Percentiles rank a stretch among this genome's conserved stretches.
Evolutionary conservation across 2,329 filamentous ascomycete species (phyloP).

Genomic region (Colletotrichum plurivorum): DNA sequence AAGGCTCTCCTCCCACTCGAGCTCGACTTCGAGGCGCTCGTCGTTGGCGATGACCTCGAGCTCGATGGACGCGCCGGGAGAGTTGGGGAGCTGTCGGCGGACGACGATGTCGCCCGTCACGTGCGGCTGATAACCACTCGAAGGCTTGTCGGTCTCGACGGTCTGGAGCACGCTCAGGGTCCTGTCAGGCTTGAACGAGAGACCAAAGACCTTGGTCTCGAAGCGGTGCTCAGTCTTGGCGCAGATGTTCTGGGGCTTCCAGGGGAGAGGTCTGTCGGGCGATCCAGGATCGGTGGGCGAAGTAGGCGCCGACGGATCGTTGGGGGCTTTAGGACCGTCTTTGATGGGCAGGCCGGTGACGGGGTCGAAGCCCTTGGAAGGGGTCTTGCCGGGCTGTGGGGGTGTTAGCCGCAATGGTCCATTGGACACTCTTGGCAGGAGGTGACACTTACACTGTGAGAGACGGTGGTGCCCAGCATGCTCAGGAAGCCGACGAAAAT

Average conservation of each 20-base stretch:
- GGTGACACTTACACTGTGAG: constrained; percentile 49
- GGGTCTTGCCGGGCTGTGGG: constrained; percentile 13
- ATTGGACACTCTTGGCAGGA: background rate
- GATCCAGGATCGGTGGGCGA: constrained; percentile 31
- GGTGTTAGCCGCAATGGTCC: constrained; percentile 4
- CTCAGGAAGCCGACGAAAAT: constrained; percentile 49
- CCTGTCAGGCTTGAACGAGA: constrained; percentile 53
- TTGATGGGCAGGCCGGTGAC: constrained; percentile 36
- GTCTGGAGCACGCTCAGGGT: constrained; percentile 58
- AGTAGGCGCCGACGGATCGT: constrained; percentile 12
- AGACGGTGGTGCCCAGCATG: constrained; percentile 39
- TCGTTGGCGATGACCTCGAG: constrained; percentile 63
- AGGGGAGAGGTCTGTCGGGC: constrained; percentile 20
- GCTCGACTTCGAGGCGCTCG: constrained; percentile 52
- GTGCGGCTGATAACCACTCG: constrained; percentile 48
- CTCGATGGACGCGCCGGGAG: constrained; percentile 54
- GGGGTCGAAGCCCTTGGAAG: constrained; percentile 30
- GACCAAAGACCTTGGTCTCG: constrained; percentile 43
- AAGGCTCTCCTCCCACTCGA: constrained; percentile 49
- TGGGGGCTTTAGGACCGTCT: constrained; percentile 25
- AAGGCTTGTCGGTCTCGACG: constrained; percentile 43
- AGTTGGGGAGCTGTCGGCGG: constrained; percentile 51
- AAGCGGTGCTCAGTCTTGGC: constrained; percentile 45
- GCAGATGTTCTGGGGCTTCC: constrained; percentile 25
- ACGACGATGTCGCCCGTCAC: constrained; percentile 63